Conservation (phyloP, 306 rosid species). For the Cicer arietinum region DNA sequence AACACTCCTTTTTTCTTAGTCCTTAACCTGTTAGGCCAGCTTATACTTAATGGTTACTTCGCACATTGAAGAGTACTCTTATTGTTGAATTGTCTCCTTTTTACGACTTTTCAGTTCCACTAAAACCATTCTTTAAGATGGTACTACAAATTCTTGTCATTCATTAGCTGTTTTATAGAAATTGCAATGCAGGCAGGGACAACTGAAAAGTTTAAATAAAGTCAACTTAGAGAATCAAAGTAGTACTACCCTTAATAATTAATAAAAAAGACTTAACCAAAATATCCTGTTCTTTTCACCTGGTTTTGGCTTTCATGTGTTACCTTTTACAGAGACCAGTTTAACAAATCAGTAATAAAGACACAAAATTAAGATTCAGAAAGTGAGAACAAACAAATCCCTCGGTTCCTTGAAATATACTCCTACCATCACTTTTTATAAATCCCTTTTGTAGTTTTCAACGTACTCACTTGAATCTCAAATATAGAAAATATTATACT, state of each 20-base stretch:
- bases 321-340: slow-evolving; percentile 13
- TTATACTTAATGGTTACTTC: not conserved
- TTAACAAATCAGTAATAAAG: not conserved
- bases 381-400: not conserved
- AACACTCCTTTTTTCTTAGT: not conserved
- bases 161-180: not conserved
- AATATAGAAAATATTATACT: no score
- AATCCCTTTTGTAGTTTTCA: no score
- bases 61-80: slow-evolving; percentile 5
- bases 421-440: no score
- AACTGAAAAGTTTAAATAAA: slow-evolving; percentile 29
- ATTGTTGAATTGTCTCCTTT: slow-evolving; percentile 6
- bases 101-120: slow-evolving; percentile 36
- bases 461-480: no score
- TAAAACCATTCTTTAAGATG: slow-evolving; percentile 24
- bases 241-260: not conserved
- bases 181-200: slow-evolving; percentile 28
- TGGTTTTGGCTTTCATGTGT: not conserved
- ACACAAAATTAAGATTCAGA: not conserved
- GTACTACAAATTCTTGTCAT: slow-evolving; percentile 5
- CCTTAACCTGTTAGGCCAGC: slow-evolving; percentile 1
- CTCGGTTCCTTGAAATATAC: no score
- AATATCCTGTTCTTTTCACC: slow-evolving; percentile 28
- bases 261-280: not conserved
- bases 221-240: slow-evolving; percentile 41